Conservation (phyloP, 2,329 filamentous ascomycete genomes). For the Trichoderma semiorbis region DNA sequence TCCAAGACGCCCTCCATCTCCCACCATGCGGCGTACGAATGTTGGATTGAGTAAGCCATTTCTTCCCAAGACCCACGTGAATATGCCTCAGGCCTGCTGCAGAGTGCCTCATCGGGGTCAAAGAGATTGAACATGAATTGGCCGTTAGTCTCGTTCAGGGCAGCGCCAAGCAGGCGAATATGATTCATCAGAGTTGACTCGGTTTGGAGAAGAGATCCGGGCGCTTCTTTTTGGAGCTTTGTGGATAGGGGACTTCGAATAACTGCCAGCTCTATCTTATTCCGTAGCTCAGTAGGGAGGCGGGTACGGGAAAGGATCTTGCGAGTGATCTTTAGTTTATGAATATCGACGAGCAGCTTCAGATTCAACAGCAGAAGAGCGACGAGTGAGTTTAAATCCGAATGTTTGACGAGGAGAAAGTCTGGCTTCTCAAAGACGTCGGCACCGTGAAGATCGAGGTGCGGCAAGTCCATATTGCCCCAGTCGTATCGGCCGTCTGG, state of each 20-base stretch:
- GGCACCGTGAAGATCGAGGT: slow-evolving; percentile 35
- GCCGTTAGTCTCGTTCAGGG: neutral
- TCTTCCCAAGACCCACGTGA: neutral
- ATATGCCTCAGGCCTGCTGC: neutral
- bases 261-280: neutral
- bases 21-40: neutral
- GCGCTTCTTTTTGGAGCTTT: neutral
- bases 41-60: neutral
- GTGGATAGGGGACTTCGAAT: neutral
- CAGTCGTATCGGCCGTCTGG: slow-evolving; percentile 22
- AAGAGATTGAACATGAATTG: neutral
- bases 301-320: neutral
- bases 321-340: neutral
- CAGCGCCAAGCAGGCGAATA: neutral
- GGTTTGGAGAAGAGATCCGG: neutral
- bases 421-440: slow-evolving; percentile 38
- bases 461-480: slow-evolving; percentile 22
- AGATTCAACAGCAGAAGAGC: neutral
- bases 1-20: neutral
- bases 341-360: neutral
- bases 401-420: neutral
- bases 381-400: neutral
- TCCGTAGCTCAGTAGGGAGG: neutral
- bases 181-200: neutral
- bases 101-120: neutral